phyloP scores from a whole-genome alignment of 139 green algal genomes.

The Eudorina sp. region DNA sequence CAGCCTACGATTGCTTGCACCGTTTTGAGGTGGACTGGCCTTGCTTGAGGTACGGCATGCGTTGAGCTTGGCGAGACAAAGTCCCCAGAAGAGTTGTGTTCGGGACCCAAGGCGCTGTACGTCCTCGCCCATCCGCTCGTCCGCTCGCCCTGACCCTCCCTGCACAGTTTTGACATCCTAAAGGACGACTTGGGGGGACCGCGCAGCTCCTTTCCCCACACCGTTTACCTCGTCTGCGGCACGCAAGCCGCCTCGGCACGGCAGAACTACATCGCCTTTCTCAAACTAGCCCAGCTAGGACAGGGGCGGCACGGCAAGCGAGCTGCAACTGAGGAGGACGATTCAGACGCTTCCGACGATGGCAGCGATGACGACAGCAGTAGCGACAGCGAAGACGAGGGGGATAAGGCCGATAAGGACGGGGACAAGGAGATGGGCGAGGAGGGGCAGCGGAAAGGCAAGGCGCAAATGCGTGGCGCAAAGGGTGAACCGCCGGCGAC shows the following conservation, averaged over 20 bases:
- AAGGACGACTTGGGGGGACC: constrained; percentile 85
- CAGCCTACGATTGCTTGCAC: constrained; percentile 96
- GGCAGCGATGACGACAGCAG: constrained; percentile 15
- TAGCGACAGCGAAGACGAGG: background rate
- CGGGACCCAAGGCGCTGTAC: too few species aligned
- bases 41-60: constrained; percentile 93
- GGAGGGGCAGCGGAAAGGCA: constrained; percentile 35
- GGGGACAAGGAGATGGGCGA: constrained; percentile 41
- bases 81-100: too few species aligned
- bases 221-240: constrained; percentile 85
- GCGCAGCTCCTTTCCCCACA: constrained; percentile 91
- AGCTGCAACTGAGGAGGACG: constrained; percentile 49
- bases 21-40: constrained; percentile 91
- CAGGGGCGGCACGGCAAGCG: constrained; percentile 79
- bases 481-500: constrained; percentile 72
- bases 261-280: constrained; percentile 86
- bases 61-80: too few species aligned
- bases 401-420: constrained; percentile 47
- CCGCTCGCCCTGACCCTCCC: background rate
- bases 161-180: constrained; percentile 90
- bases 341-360: constrained; percentile 41
- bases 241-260: constrained; percentile 77
- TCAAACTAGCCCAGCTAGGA: constrained; percentile 78
- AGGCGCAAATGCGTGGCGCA: background rate
- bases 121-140: background rate